Percentiles rank a stretch among this genome's conserved stretches.
phyloP scores from a whole-genome alignment of 108 stramenopile species.

The Bacterosira constricta region DNA sequence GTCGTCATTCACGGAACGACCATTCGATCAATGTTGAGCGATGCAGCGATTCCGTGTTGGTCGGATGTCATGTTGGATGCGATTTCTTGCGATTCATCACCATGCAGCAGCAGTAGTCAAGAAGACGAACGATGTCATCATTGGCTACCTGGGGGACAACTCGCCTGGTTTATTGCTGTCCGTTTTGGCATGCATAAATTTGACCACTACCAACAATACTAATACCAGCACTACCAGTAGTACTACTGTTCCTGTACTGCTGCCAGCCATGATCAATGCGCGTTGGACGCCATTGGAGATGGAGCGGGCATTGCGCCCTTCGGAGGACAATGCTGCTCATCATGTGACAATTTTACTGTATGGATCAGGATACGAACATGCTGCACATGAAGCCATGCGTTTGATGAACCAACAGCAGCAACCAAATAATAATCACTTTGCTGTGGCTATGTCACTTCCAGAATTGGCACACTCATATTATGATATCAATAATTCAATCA shows the following conservation, averaged over 20 bases:
- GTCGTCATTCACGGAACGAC: too few relatives aligned
- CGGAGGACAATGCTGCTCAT: background rate
- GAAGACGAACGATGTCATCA: conserved; percentile 29
- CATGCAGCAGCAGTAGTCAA: too few relatives aligned
- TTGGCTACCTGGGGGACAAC: conserved; percentile 53
- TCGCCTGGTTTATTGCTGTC: conserved; percentile 66
- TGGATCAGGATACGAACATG: conserved; percentile 39
- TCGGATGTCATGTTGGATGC: too few relatives aligned
- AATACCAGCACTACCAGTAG: background rate
- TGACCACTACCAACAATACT: background rate
- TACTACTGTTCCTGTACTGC: background rate
- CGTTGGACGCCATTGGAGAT: conserved; percentile 81
- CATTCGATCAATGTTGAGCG: too few relatives aligned
- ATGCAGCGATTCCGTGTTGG: too few relatives aligned
- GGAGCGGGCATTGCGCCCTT: conserved; percentile 42
- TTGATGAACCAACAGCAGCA: conserved; percentile 6
- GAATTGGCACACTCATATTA: background rate
- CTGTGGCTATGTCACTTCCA: conserved; percentile 30
- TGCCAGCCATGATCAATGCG: conserved; percentile 69
- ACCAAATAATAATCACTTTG: conserved; percentile 8
- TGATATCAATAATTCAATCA: too few relatives aligned
- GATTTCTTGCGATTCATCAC: too few relatives aligned
- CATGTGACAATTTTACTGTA: conserved; percentile 49
- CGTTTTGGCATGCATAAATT: conserved; percentile 52
- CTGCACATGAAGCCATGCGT: conserved; percentile 28